A percentile compares a stretch with the other conserved stretches of the same genome.
phyloP scores from a whole-genome alignment of 805 yeast species.

The Candida sonorensis region DNA sequence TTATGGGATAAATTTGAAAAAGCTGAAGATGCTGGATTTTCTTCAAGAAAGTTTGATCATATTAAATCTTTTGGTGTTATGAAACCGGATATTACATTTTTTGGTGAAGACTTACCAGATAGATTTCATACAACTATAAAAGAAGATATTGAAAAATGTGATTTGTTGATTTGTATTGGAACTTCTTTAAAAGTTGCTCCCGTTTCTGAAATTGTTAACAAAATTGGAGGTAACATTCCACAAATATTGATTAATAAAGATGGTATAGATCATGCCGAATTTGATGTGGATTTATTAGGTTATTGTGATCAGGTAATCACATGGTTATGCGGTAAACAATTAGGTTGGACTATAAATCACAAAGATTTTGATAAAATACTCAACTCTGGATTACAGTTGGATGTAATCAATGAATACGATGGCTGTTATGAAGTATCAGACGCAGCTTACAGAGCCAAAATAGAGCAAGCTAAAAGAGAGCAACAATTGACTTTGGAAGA shows the following conservation, averaged over 20 bases:
- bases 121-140: constrained; percentile 53
- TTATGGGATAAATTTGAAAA: constrained; percentile 23
- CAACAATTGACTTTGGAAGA: neutral
- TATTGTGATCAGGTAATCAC: constrained; percentile 79
- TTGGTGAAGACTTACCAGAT: constrained; percentile 77
- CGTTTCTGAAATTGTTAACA: constrained; percentile 79
- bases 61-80: constrained; percentile 66
- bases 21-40: constrained; percentile 25
- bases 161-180: constrained; percentile 77
- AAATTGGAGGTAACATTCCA: constrained; percentile 66
- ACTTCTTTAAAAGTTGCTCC: constrained; percentile 92
- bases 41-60: constrained; percentile 21
- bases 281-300: constrained; percentile 73
- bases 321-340: constrained; percentile 42
- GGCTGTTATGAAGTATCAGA: constrained; percentile 32
- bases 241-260: constrained; percentile 77
- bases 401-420: constrained; percentile 20
- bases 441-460: constrained; percentile 18
- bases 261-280: constrained; percentile 66
- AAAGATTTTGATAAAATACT: constrained; percentile 35
- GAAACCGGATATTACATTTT: constrained; percentile 91
- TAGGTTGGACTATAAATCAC: constrained; percentile 59
- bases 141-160: constrained; percentile 63
- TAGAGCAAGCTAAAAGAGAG: constrained; percentile 4
- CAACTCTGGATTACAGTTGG: constrained; percentile 25